Evolutionary conservation across 169 alveolate genomes (phyloP), one percentile per base, ranked within the genome.

Genomic region (Neospora caninum): DNA sequence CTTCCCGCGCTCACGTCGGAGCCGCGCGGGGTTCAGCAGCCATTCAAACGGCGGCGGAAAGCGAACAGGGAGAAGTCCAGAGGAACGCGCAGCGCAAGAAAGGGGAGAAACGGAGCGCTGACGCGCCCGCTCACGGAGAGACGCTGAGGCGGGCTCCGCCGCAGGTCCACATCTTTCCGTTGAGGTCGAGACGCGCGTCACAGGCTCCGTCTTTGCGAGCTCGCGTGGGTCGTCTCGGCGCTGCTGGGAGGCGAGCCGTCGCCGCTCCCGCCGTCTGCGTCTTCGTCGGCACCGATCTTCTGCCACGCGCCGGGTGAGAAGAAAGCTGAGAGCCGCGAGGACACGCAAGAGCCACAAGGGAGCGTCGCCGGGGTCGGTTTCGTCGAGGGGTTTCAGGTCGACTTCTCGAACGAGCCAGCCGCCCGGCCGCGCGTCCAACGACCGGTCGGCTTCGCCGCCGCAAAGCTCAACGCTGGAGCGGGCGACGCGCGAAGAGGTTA

Each of bases 311-410:
- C 64, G 10, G 1, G 94, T 29, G 10, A 91, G 89, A 49, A 53
- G 83, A 13, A 70, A 91, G n/a, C 89, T 0, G 36, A 73, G 53
- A 0, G 64, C 94, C 27, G 94, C 70, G 39, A 91, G 80, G 1
- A 91, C 49, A 18, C 94, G 27, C 42, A 91, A 88, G 58, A 91
- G 82, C 94, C 94, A 73, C 64, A 91, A 69, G 29, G 94, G 94
- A n/a, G 58, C 38, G 27, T 43, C 36, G 7, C 78, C 69, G 16
- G n/a, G 39, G 22, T 43, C 67, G 2, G 22, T 13, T n/a, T 41
- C 39, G 36, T 83, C 89, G 34, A 31, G 70, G 54, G 34, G 34
- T 31, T 34, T 43, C 34, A 41, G 0, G 7, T 80, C 88, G 10
- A 6, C 88, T 34, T n/a, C 88, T 10, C 58, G 53, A 27, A 18